Evolutionary conservation across 192 early-diverging fungal genomes (phyloP).

Genomic region (Podochytrium sp.): DNA sequence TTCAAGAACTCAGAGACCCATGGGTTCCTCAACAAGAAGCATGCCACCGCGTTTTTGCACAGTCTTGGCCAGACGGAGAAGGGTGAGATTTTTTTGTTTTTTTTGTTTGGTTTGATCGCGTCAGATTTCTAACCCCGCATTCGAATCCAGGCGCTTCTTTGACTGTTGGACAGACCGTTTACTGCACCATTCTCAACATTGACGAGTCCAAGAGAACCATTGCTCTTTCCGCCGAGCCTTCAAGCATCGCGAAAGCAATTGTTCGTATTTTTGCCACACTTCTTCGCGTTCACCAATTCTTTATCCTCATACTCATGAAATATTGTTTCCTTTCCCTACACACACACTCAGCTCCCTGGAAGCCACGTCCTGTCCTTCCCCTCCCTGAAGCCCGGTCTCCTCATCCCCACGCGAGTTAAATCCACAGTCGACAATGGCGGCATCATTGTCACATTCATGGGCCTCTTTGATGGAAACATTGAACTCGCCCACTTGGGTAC

Average conservation of each 20-base stretch:
- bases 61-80: background rate
- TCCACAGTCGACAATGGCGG: conserved; percentile 63
- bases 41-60: conserved; percentile 43
- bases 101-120: too few relatives aligned
- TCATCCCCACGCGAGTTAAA: conserved; percentile 71
- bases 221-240: conserved; percentile 68
- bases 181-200: conserved; percentile 64
- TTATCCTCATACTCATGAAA: conserved; percentile 3
- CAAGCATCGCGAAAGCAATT: conserved; percentile 51
- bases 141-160: conserved; percentile 31
- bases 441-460: conserved; percentile 74
- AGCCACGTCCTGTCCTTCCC: conserved; percentile 65
- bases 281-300: too few relatives aligned
- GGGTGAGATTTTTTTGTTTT: background rate
- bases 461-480: conserved; percentile 79
- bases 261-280: conserved; percentile 13
- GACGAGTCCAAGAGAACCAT: conserved; percentile 68
- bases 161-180: conserved; percentile 76
- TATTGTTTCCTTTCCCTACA: conserved; percentile 1
- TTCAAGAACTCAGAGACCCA: conserved; percentile 44
- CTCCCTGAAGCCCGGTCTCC: conserved; percentile 81
- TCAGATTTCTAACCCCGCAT: too few relatives aligned
- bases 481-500: conserved; percentile 58
- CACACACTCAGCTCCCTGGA: conserved; percentile 34
- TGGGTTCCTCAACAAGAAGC: conserved; percentile 76